Evolutionary conservation across 2,329 filamentous ascomycete species (phyloP).

Genomic region (Amesomyces nigricolor): DNA sequence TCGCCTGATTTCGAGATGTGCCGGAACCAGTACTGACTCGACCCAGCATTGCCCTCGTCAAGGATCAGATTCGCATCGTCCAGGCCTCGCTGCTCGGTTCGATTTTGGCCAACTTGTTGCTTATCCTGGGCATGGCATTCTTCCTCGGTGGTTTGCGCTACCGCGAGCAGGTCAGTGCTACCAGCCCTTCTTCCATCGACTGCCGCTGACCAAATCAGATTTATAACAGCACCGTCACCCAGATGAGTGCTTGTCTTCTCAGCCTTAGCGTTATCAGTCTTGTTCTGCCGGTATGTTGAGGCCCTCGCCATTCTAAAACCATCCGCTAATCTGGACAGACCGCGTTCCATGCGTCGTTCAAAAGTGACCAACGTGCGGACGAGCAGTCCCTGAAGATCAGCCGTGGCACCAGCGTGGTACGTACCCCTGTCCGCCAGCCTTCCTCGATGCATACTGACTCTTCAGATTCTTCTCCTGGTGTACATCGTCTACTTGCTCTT

Average conservation of each 20-base stretch:
- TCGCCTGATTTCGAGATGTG: too few relatives aligned
- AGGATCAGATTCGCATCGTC: conserved; percentile 83
- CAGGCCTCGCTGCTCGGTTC: conserved; percentile 86
- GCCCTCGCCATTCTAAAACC: conserved; percentile 24
- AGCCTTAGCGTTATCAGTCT: conserved; percentile 88
- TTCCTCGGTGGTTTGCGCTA: conserved; percentile 79
- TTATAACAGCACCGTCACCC: conserved; percentile 91
- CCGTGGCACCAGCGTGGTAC: conserved; percentile 78
- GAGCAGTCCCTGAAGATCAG: conserved; percentile 73
- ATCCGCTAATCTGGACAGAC: conserved; percentile 45
- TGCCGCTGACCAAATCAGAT: conserved; percentile 44
- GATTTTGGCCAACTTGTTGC: conserved; percentile 79
- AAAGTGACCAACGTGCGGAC: conserved; percentile 56
- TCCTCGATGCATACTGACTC: conserved; percentile 20
- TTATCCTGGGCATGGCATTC: conserved; percentile 91
- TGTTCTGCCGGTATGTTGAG: conserved; percentile 61
- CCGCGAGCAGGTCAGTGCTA: conserved; percentile 66
- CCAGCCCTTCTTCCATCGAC: not conserved
- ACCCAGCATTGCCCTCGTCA: conserved; percentile 66
- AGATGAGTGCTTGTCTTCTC: conserved; percentile 91
- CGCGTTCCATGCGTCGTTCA: conserved; percentile 87
- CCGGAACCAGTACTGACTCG: too few relatives aligned
- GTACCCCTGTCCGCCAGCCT: conserved; percentile 28
- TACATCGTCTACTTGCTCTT: conserved; percentile 82
- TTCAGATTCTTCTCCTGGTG: conserved; percentile 67